Base-by-base conservation (phyloP, 2,329 filamentous ascomycete species). In the Alternaria alternata region DNA sequence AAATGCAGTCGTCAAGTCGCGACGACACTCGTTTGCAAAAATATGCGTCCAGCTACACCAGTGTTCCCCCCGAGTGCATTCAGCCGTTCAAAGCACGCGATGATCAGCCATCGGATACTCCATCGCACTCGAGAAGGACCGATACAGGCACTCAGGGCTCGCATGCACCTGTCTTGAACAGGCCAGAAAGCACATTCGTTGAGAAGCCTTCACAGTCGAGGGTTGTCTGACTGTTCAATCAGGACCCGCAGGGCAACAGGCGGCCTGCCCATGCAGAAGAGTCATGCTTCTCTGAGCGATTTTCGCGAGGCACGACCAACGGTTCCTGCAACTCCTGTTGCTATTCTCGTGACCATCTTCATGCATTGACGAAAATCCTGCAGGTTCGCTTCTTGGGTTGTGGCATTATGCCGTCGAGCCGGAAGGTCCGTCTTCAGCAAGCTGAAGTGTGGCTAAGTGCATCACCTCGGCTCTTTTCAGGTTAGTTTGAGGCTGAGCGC, bases 361-460 rank as follows among this genome's bases (percentile, higher is more conserved):
- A 66, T 59, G 49, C 62, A 41, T 57, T 55, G 57, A 51, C 59
- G 62, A 62, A 59, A 52, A 51, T 36, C 59, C 54, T 64, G 62
- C 59, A 71, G 65, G 65, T 64, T 62, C 49, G 51, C 54, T 59
- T 42, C 16, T 62, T 54, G 48, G 60, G 63, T 47, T 59, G 55
- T 59, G 24, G 44, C 43, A 60, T 57, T 44, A 56, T 65, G 54
- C 53, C 54, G 47, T 60, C 57, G 30, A 68, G 61, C 62, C 73
- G 72, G 73, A 62, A 62, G 47, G 66, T 46, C 73, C 72, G 73
- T 70, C 59, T 38, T 60, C 55, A 61, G 53, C 57, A 59, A 72
- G 73, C 71, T 75, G 64, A 64, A 67, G 62, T 68, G 72, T 75
- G 72, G 71, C 73, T 75, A 69, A 56, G 73, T 71, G 69, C 68